Conservation (phyloP, 2,329 filamentous ascomycete species). For the Penicillium sp. region DNA sequence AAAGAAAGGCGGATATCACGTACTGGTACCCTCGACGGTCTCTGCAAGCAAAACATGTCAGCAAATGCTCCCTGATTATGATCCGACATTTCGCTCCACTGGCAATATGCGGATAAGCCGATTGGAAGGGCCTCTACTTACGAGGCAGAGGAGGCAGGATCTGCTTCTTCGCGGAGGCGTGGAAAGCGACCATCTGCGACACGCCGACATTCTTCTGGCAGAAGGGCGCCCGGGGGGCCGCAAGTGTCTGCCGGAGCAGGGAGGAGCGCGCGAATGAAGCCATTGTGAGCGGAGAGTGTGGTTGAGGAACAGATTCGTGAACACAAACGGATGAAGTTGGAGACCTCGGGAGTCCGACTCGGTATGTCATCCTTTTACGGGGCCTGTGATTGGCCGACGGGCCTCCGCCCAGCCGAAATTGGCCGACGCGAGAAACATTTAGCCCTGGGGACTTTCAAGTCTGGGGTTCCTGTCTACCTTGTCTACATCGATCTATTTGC, state of each 20-base stretch:
- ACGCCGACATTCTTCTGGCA: slow-evolving; percentile 38
- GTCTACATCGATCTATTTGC: background rate
- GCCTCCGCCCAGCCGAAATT: slow-evolving; percentile 42
- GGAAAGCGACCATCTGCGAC: slow-evolving; percentile 75
- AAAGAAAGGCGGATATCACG: slow-evolving; percentile 25
- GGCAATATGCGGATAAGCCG: background rate
- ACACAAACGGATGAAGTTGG: slow-evolving; percentile 34
- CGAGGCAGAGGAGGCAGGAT: slow-evolving; percentile 84
- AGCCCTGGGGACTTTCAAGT: slow-evolving; percentile 15
- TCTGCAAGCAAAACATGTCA: slow-evolving; percentile 58
- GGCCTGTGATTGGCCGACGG: slow-evolving; percentile 37
- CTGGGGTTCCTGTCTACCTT: background rate
- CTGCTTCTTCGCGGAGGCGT: slow-evolving; percentile 73
- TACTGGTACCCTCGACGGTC: slow-evolving; percentile 74
- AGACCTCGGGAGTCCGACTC: slow-evolving; percentile 42
- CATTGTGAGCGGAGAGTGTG: slow-evolving; percentile 35
- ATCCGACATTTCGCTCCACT: background rate
- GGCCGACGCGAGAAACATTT: slow-evolving; percentile 33
- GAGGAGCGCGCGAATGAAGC: slow-evolving; percentile 44
- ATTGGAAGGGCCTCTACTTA: slow-evolving; percentile 51
- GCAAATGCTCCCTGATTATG: slow-evolving; percentile 27
- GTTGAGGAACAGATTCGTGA: slow-evolving; percentile 18
- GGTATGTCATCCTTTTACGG: slow-evolving; percentile 43
- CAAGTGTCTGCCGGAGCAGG: slow-evolving; percentile 40
- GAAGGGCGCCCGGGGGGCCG: slow-evolving; percentile 37